Evolutionary conservation across 371 early-diverging fungal species (phyloP).

Genomic region (Lichtheimia ramosa): DNA sequence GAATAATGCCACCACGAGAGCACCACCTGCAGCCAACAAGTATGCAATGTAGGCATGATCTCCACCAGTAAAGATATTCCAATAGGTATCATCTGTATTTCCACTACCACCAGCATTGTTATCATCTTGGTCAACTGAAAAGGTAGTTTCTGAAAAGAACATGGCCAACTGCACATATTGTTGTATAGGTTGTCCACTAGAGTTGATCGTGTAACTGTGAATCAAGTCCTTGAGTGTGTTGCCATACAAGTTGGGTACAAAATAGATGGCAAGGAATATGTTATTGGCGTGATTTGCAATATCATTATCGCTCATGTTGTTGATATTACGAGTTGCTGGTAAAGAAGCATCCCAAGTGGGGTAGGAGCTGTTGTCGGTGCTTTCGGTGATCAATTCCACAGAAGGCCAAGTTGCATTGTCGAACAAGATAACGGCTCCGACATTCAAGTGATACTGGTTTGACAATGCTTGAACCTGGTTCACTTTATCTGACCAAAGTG

Average conservation of each 20-base stretch:
- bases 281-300: conserved; percentile 8
- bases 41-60: conserved; percentile 39
- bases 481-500: conserved; percentile 40
- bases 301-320: conserved; percentile 36
- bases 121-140: neutral
- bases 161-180: conserved; percentile 10
- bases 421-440: conserved; percentile 32
- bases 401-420: conserved; percentile 25
- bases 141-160: conserved; percentile 8
- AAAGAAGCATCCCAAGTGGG: conserved; percentile 21
- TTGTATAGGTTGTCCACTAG: neutral
- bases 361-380: conserved; percentile 17
- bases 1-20: conserved; percentile 16
- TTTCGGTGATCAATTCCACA: conserved; percentile 6
- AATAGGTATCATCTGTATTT: neutral
- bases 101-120: neutral
- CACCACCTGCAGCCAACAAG: conserved; percentile 33
- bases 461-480: conserved; percentile 22
- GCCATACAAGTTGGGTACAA: conserved; percentile 28
- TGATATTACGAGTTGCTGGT: conserved; percentile 24
- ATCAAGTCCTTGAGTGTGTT: conserved; percentile 2
- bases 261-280: conserved; percentile 30
- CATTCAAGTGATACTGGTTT: conserved; percentile 14
- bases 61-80: conserved; percentile 12
- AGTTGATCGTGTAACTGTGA: neutral